A percentile compares a stretch with the other conserved stretches of the same genome.
Conservation (phyloP, 2,329 filamentous ascomycete species). For the Stagonosporopsis chrysanthemi region DNA sequence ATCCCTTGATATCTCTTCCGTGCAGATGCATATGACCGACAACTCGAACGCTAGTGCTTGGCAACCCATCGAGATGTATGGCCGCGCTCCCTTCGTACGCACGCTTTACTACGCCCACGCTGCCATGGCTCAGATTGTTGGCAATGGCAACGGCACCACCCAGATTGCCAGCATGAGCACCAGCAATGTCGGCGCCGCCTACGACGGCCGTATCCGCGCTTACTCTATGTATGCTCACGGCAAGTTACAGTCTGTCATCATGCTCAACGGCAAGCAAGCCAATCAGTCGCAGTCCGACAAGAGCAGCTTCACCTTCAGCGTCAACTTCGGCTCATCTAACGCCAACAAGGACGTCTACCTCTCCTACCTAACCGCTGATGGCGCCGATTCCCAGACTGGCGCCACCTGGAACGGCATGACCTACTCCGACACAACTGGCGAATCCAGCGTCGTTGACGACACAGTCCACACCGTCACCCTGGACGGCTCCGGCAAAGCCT, state of each 20-base stretch:
- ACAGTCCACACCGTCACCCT: conserved; percentile 39
- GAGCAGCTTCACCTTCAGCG: conserved; percentile 50
- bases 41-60: conserved; percentile 61
- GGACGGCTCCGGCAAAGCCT: conserved; percentile 32
- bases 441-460: conserved; percentile 46
- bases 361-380: conserved; percentile 57
- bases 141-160: conserved; percentile 55
- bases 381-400: conserved; percentile 53
- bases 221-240: conserved; percentile 57
- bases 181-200: conserved; percentile 42
- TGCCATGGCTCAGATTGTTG: conserved; percentile 60
- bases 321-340: conserved; percentile 52
- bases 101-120: conserved; percentile 61
- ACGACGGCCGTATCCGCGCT: conserved; percentile 53
- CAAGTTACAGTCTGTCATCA: conserved; percentile 52
- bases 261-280: conserved; percentile 57
- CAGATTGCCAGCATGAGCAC: conserved; percentile 51
- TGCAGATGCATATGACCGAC: conserved; percentile 64
- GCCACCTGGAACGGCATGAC: conserved; percentile 59
- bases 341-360: conserved; percentile 56
- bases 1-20: conserved; percentile 56
- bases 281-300: conserved; percentile 52
- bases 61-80: conserved; percentile 55
- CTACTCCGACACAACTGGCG: conserved; percentile 54
- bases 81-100: conserved; percentile 54